Evolutionary conservation across 1,139 yeast genomes (phyloP).

Genomic region (Pichia sp.): DNA sequence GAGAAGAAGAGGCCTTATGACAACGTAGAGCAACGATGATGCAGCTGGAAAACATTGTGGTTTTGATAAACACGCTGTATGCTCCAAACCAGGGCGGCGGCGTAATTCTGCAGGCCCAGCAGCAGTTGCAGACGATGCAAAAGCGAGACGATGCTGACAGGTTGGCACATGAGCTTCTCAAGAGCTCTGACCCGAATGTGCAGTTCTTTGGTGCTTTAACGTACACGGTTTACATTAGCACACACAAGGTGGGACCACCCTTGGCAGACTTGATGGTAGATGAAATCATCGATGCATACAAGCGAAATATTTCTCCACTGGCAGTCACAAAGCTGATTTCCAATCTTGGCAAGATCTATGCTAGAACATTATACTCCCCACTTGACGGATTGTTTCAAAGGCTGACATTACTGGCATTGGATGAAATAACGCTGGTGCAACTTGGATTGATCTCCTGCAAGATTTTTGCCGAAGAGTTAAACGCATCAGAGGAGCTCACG

Average conservation of each 20-base stretch:
- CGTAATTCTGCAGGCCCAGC: conserved; percentile 34
- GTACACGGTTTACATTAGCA: conserved; percentile 51
- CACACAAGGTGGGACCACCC: conserved; percentile 19
- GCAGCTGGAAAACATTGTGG: conserved; percentile 6
- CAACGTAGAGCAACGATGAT: background rate
- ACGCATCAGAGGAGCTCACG: conserved; percentile 20
- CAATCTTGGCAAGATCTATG: conserved; percentile 50
- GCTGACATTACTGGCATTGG: background rate
- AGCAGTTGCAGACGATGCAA: conserved; percentile 51
- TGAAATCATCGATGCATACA: conserved; percentile 20
- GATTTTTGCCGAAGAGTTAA: conserved; percentile 18
- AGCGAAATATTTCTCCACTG: conserved; percentile 27
- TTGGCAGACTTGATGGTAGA: conserved; percentile 17
- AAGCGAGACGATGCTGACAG: conserved; percentile 46
- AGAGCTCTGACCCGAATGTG: conserved; percentile 44
- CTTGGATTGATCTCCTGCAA: conserved; percentile 13
- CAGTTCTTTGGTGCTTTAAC: conserved; percentile 73
- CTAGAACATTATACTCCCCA: conserved; percentile 38
- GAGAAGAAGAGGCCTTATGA: background rate
- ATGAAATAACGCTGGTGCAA: background rate
- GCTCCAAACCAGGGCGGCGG: conserved; percentile 14
- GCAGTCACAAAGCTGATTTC: conserved; percentile 47
- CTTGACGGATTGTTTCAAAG: conserved; percentile 21
- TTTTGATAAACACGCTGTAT: conserved; percentile 13
- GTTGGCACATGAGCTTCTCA: conserved; percentile 49